Evolutionary conservation across 495 filamentous ascomycete species (phyloP).

Genomic region (Aspergillus cristatus): DNA sequence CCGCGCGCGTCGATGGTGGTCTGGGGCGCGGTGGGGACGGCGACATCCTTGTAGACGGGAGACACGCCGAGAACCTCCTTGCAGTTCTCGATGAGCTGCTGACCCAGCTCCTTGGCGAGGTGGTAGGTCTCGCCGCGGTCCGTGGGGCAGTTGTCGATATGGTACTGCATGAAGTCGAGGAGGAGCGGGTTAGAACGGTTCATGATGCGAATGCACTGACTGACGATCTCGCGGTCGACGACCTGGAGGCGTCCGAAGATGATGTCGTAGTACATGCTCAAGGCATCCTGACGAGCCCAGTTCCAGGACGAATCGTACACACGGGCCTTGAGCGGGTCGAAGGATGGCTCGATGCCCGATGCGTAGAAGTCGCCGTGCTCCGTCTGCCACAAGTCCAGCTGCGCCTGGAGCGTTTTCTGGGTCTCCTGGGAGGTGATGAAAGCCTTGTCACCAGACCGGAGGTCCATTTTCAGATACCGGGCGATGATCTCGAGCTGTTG

Average conservation of each 20-base stretch:
- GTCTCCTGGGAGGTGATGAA: conserved; percentile 75
- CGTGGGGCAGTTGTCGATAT: conserved; percentile 97
- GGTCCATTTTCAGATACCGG: conserved; percentile 92
- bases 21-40: conserved; percentile 80
- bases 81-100: conserved; percentile 95
- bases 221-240: conserved; percentile 96
- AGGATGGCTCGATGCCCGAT: conserved; percentile 84
- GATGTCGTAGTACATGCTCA: conserved; percentile 99
- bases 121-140: conserved; percentile 95
- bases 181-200: conserved; percentile 93
- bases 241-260: conserved; percentile 91
- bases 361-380: conserved; percentile 98
- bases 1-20: conserved; percentile 84
- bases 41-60: conserved; percentile 93
- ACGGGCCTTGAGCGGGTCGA: conserved; percentile 86
- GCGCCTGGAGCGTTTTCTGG: conserved; percentile 75
- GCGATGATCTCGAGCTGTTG: conserved; percentile 93
- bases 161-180: conserved; percentile 98
- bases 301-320: conserved; percentile 99
- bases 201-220: conserved; percentile 97
- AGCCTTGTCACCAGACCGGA: conserved; percentile 90
- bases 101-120: conserved; percentile 89
- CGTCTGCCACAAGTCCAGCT: conserved; percentile 87
- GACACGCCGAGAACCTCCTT: conserved; percentile 75
- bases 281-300: conserved; percentile 94